Evolutionary conservation across 176 grass and related monocot genomes (phyloP), one percentile per base, ranked within the genome.

Genomic region (Pharus latifolius): DNA sequence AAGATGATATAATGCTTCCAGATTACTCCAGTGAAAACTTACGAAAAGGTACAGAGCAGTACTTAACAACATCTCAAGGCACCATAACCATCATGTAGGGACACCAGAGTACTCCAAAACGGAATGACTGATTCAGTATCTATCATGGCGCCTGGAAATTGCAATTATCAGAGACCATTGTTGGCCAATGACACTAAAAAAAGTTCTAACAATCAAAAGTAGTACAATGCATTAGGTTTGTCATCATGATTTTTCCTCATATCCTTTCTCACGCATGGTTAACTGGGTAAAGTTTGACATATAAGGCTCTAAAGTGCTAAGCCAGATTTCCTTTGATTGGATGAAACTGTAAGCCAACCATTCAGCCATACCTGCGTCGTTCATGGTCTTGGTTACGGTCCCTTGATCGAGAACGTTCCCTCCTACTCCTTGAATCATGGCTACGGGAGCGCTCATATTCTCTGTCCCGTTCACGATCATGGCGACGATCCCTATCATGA

Each of bases 371-470:
- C 92, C 92, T 96, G 54, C 77, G 88, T 16, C 82, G 74, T 64
- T 72, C 74, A 66, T 78, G 59, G 49, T 84, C 82, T 46, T 59
- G 70, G 25, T 56, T 24, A 25, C 49, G 74, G 31, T 85, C 83
- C 70, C 91, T 88, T 37, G 77, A 89, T 13, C 85, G 77, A 77
- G 92, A 96, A 47, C 92, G 88, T 16, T 91, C 90, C 53, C 88
- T 82, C 44, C 67, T 64, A n/a, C 88, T 96, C 72, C 92, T 85
- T 14, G 88, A 91, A 82, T 91, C 84, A 64, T 76, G 25, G 38
- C 69, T 80, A 23, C 70, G 91, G 5, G 84, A 87, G 25, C 77
- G 77, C 40, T 80, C 56, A 4, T 85, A 63, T 14, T 80, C 83
- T 83, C 88, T 84, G 33, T 91, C 92, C 52, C 84, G 84, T 63